Evolutionary conservation across 495 filamentous ascomycete species (phyloP).

Genomic region (Lentithecium fluviatile): DNA sequence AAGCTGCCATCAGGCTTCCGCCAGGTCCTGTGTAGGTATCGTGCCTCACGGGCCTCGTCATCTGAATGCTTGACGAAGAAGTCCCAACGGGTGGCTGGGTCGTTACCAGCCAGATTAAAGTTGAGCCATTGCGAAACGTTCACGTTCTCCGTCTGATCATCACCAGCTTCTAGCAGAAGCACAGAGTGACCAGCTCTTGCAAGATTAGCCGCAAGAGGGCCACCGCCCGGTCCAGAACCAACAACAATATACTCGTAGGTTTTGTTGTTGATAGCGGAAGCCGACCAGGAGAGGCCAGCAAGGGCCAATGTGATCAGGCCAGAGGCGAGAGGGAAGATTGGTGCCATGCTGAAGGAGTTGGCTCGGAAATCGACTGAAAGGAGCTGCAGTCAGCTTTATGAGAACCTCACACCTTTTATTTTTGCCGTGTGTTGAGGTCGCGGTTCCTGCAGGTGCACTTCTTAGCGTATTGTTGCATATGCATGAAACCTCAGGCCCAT

Average conservation of each 20-base stretch:
- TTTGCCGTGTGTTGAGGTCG: neutral
- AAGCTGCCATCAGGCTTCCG: slow-evolving; percentile 25
- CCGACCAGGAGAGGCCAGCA: neutral
- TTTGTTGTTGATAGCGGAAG: slow-evolving; percentile 12
- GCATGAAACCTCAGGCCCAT: slow-evolving; percentile 2
- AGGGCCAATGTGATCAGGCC: slow-evolving; percentile 11
- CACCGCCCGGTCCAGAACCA: slow-evolving; percentile 33
- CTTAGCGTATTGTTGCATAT: slow-evolving; percentile 14
- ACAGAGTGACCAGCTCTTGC: slow-evolving; percentile 28
- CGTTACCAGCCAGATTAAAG: slow-evolving; percentile 18
- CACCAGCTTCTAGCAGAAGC: slow-evolving; percentile 34
- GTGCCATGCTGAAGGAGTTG: slow-evolving; percentile 13
- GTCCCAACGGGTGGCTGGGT: slow-evolving; percentile 33
- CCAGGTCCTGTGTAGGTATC: slow-evolving; percentile 28
- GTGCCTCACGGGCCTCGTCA: slow-evolving; percentile 28
- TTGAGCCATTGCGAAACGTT: slow-evolving; percentile 26
- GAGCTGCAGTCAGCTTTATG: neutral
- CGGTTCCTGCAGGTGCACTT: neutral
- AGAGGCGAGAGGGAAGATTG: slow-evolving; percentile 1
- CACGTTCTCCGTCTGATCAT: slow-evolving; percentile 31
- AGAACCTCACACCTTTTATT: neutral
- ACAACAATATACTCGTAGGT: slow-evolving; percentile 38
- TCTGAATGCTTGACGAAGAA: slow-evolving; percentile 37
- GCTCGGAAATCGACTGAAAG: neutral
- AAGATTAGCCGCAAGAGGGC: slow-evolving; percentile 34